These are phyloP conservation scores for Termitomyces sp. DNA, from an alignment of 768 basidiomycete species.

Conservation along the genomic window DNA sequence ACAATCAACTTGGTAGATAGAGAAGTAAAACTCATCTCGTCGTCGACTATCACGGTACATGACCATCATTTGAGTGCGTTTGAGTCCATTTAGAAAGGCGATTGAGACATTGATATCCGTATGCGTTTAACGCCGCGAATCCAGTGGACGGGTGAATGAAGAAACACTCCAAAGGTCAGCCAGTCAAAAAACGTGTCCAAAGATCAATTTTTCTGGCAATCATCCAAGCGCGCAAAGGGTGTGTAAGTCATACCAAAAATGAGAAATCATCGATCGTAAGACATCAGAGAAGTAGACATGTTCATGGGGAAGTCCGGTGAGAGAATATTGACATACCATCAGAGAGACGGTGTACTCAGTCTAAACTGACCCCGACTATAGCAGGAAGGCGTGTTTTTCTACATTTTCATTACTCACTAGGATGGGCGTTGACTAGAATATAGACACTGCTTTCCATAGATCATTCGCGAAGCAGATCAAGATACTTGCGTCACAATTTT, in stretches of 20 bases:
- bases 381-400: constrained; percentile 67
- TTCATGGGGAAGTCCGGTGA: no score
- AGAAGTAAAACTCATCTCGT: not conserved
- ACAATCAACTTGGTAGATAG: not conserved
- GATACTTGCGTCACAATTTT: constrained; percentile 93
- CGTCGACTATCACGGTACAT: not conserved
- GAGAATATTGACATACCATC: no score
- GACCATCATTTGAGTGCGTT: no score
- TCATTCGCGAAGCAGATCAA: constrained; percentile 97
- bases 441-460: constrained; percentile 95
- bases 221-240: not conserved
- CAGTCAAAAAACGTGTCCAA: not conserved
- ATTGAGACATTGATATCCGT: no score
- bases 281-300: not conserved
- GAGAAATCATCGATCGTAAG: no score
- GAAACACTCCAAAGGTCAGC: no score
- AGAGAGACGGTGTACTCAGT: not conserved
- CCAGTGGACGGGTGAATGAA: no score
- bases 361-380: constrained; percentile 70
- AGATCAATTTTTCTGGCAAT: not conserved
- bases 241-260: not conserved
- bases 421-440: not conserved
- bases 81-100: no score
- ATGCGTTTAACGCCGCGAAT: no score
- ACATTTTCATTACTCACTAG: not conserved